Conservation (phyloP, 1,284 basidiomycete genomes). For the Ceratorhiza oryzae-sativae region DNA sequence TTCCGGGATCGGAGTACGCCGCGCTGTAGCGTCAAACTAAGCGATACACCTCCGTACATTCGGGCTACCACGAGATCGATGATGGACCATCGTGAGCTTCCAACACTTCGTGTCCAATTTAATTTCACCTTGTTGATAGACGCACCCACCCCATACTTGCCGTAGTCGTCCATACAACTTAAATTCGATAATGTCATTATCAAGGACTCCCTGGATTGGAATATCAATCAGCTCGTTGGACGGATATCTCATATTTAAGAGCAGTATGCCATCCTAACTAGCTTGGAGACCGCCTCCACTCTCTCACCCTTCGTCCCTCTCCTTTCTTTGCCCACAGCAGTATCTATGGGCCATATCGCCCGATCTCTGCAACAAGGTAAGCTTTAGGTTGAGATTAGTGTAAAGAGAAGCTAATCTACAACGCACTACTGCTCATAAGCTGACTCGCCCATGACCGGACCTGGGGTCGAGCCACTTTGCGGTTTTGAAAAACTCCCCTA, state of each 20-base stretch:
- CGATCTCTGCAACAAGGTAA: too few species aligned
- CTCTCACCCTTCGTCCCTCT: background rate
- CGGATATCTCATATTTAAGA: background rate
- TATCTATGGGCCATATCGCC: background rate
- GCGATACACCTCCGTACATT: background rate
- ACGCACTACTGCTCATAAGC: background rate
- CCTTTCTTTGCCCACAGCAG: too few species aligned
- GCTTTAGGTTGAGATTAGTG: background rate
- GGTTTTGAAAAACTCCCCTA: background rate
- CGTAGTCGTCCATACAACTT: background rate
- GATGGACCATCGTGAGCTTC: background rate
- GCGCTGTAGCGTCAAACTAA: background rate
- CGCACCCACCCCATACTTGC: too few species aligned
- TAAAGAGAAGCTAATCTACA: background rate
- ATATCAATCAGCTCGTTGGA: background rate
- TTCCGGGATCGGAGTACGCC: background rate
- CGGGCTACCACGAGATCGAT: background rate
- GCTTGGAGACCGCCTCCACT: background rate
- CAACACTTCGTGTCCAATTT: background rate
- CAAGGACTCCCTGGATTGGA: background rate
- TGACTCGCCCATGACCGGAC: background rate
- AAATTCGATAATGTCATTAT: background rate
- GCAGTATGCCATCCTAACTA: background rate
- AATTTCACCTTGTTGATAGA: background rate
- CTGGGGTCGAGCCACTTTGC: background rate